These are phyloP conservation scores for Sporobolomyces roseus DNA, from an alignment of 768 basidiomycete genomes.

Conservation along the genomic window DNA sequence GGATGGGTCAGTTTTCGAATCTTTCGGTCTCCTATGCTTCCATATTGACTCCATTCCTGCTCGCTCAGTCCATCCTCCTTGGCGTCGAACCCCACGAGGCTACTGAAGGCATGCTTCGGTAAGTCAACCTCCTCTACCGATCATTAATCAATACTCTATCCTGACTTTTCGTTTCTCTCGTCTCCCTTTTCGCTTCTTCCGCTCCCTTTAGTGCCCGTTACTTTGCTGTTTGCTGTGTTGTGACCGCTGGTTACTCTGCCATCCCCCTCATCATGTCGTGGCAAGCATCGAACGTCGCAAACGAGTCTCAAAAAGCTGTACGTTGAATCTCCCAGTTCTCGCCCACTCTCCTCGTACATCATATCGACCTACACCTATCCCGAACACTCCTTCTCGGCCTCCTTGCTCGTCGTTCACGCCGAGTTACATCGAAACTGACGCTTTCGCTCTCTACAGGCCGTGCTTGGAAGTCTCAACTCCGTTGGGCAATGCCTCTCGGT, in stretches of 20 bases:
- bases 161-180: neutral
- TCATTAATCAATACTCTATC: too few species aligned
- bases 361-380: too few species aligned
- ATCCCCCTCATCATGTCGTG: constrained; percentile 46
- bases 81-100: constrained; percentile 44
- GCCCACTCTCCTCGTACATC: too few species aligned
- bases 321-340: neutral
- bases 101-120: constrained; percentile 32
- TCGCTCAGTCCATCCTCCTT: constrained; percentile 47
- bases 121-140: neutral
- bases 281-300: constrained; percentile 47
- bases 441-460: too few species aligned
- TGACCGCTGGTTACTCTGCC: constrained; percentile 40
- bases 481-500: constrained; percentile 49
- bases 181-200: neutral
- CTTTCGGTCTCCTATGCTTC: too few species aligned
- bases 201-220: constrained; percentile 46
- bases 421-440: too few species aligned
- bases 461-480: constrained; percentile 51
- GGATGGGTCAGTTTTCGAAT: too few species aligned
- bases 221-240: constrained; percentile 50
- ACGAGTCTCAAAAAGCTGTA: constrained; percentile 49
- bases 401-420: too few species aligned
- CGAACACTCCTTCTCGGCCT: too few species aligned
- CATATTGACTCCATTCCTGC: too few species aligned